Base-by-base conservation (phyloP, 371 early-diverging fungal species). In the Apophysomyces elegans region DNA sequence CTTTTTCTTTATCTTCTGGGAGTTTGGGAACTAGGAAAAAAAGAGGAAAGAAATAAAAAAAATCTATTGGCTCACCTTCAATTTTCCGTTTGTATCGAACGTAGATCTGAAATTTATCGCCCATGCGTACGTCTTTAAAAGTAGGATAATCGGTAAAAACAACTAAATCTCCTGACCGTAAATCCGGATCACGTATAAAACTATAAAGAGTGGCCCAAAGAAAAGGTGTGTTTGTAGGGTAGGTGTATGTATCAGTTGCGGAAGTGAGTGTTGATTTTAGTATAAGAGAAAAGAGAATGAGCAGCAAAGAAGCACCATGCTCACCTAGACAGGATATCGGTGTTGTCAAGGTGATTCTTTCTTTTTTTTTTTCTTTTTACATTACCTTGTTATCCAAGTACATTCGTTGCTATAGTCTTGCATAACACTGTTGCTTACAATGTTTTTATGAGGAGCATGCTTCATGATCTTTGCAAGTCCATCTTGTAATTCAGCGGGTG, bases 51-150 rank as follows among this genome's bases (percentile, higher is more conserved):
- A 26, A 2, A 26, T 26, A 26, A 26, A 26, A 26, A 26, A 2
- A 26, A 45, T 37, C 38, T 35, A 37, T 12, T 9, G 50, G 39
- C 26, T 63, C 76, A 87, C 88, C 88, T 72, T 91, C 90, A 62
- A 90, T 85, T 44, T 79, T 81, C 41, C 89, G 83, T 62, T 78
- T 70, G 70, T 89, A 91, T 37, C 83, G 78, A 54, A 91, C 77
- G 56, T 78, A 70, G 18, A 91, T 76, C 26, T 84, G 80, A 62
- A 78, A 76, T 37, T 67, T 72, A 44, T 77, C 75, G 26, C 76
- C 81, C n/a, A 47, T 54, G 21, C 62, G 63, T 7, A 70, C 63
- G 45, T 76, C 78, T 43, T 59, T 66, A 43, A 76, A 75, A 50
- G 67, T 67, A n/a, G 71, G 60, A 54, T 79, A 74, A 36, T 81